Evolutionary conservation across 2,329 filamentous ascomycete genomes (phyloP).

Genomic region (Ophiosphaerella korrae): DNA sequence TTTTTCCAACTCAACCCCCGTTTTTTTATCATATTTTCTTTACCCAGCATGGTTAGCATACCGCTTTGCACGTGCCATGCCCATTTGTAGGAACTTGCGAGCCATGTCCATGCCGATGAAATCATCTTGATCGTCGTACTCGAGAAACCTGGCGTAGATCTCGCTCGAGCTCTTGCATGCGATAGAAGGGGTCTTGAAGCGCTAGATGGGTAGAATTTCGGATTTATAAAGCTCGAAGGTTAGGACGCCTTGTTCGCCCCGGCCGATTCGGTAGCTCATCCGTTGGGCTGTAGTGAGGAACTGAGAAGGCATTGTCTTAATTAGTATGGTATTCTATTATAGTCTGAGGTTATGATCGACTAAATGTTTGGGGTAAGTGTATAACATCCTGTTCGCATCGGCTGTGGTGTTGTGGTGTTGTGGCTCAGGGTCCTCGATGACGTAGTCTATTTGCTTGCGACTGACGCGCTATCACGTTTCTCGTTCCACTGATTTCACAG

Average conservation of each 20-base stretch:
- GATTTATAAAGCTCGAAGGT: conserved; percentile 69
- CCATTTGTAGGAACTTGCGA: conserved; percentile 69
- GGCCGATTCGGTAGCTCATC: conserved; percentile 62
- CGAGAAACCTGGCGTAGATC: conserved; percentile 58
- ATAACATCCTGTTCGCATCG: background rate
- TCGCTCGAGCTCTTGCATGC: conserved; percentile 56
- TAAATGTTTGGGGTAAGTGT: background rate
- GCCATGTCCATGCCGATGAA: conserved; percentile 70
- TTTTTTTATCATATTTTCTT: conserved; percentile 57
- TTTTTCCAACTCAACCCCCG: conserved; percentile 51
- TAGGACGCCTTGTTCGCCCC: conserved; percentile 65
- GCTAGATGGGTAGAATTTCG: conserved; percentile 63
- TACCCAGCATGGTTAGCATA: conserved; percentile 64
- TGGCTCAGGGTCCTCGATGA: conserved; percentile 17
- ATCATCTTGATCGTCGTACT: conserved; percentile 58
- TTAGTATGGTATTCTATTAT: background rate
- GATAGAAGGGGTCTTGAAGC: conserved; percentile 61
- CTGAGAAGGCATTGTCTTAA: conserved; percentile 12
- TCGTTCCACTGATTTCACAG: background rate
- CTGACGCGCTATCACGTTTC: conserved; percentile 20
- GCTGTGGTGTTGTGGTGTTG: background rate
- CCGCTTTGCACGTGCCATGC: conserved; percentile 65
- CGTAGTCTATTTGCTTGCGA: conserved; percentile 20
- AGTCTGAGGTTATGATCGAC: background rate
- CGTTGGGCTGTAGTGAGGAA: conserved; percentile 41